Conservation (phyloP, 2,329 filamentous ascomycete genomes). For the Nemania sp. region DNA sequence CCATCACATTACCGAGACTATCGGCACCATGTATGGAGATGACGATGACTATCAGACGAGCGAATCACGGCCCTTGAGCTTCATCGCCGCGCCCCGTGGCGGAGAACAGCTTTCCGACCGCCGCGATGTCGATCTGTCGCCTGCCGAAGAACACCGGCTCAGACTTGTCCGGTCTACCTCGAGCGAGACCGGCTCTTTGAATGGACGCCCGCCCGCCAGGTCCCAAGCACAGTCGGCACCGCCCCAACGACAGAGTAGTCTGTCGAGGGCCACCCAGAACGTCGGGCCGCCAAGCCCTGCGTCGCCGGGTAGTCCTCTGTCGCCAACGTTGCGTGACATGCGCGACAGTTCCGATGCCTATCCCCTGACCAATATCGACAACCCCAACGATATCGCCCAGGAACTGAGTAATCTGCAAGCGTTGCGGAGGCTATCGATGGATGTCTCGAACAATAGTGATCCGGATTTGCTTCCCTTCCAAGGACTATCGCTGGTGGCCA, state of each 20-base stretch:
- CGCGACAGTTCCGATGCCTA: conserved; percentile 73
- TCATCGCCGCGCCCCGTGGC: conserved; percentile 63
- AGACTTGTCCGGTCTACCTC: conserved; percentile 52
- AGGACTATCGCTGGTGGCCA: conserved; percentile 65
- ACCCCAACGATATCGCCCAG: conserved; percentile 86
- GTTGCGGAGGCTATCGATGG: conserved; percentile 91
- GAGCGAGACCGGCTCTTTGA: conserved; percentile 39
- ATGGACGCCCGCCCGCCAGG: conserved; percentile 47
- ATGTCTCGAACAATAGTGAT: conserved; percentile 73
- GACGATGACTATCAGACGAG: conserved; percentile 61
- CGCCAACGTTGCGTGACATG: conserved; percentile 59
- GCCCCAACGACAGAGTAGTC: conserved; percentile 46
- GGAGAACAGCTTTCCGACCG: conserved; percentile 54
- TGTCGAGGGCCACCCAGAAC: conserved; percentile 41
- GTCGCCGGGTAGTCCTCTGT: conserved; percentile 45
- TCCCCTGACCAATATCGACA: conserved; percentile 86
- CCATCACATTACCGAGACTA: conserved; percentile 93
- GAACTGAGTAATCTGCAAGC: conserved; percentile 92
- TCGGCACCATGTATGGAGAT: conserved; percentile 87
- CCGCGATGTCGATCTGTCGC: conserved; percentile 37
- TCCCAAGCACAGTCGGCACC: conserved; percentile 49
- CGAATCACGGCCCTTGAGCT: conserved; percentile 71
- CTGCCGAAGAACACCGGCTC: conserved; percentile 47
- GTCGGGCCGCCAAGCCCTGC: conserved; percentile 42
- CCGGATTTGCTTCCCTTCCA: conserved; percentile 78